These are phyloP conservation scores for Carpinus fangiana DNA, from an alignment of 306 rosid genomes.

Conservation along the genomic window DNA sequence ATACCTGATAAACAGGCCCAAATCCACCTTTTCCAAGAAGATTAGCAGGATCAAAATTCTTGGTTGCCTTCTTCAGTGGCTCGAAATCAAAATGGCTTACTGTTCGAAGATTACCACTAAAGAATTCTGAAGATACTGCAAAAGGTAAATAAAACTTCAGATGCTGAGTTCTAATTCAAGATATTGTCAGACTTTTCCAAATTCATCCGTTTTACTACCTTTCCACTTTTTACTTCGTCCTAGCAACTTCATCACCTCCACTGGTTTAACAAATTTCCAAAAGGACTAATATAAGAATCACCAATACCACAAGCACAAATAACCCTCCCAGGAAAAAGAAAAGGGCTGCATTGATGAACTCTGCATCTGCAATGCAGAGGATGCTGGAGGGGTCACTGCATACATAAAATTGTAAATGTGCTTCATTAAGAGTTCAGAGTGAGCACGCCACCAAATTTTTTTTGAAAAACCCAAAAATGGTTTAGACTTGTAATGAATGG, in stretches of 20 bases:
- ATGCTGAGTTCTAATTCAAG: neutral
- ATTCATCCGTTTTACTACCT: slow-evolving; percentile 43
- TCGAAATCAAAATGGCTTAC: slow-evolving; percentile 55
- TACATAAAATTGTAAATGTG: neutral
- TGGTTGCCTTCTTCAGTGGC: slow-evolving; percentile 76
- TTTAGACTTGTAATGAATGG: neutral
- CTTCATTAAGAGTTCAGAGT: neutral
- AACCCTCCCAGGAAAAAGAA: slow-evolving; percentile 73
- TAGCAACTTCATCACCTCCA: slow-evolving; percentile 26
- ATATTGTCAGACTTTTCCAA: neutral
- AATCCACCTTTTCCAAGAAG: slow-evolving; percentile 96
- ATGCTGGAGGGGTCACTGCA: slow-evolving; percentile 38
- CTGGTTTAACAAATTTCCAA: slow-evolving; percentile 50
- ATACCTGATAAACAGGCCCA: slow-evolving; percentile 92
- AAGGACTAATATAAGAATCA: slow-evolving; percentile 46
- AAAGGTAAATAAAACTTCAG: slow-evolving; percentile 12
- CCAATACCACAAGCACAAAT: slow-evolving; percentile 46
- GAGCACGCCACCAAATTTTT: neutral
- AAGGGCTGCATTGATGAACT: slow-evolving; percentile 23
- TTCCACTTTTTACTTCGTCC: slow-evolving; percentile 28
- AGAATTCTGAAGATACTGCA: slow-evolving; percentile 51
- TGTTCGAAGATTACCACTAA: slow-evolving; percentile 65
- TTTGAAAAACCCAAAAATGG: neutral
- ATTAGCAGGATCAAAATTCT: slow-evolving; percentile 57
- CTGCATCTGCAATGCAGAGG: slow-evolving; percentile 9